These are phyloP conservation scores for Trichoderma atroviride DNA, from an alignment of 2,329 filamentous ascomycete genomes.

Conservation along the genomic window DNA sequence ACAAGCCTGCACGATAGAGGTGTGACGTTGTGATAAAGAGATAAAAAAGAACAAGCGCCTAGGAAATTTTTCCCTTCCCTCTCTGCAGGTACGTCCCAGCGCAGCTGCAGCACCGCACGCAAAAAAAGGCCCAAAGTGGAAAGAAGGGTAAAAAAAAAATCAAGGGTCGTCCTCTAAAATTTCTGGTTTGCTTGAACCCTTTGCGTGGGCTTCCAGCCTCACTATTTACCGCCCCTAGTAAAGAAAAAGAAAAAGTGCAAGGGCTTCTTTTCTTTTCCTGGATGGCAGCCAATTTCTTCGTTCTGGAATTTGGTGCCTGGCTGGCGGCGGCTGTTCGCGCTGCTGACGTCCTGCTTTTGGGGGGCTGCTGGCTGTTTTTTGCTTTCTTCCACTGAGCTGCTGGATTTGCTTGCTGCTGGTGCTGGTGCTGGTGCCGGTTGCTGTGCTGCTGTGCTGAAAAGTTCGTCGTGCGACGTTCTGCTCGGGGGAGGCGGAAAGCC, in stretches of 20 bases:
- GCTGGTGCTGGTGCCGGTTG: background rate
- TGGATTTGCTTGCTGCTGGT: background rate
- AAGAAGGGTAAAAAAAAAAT: background rate
- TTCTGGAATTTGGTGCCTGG: background rate
- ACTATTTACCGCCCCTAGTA: background rate
- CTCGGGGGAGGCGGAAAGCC: slow-evolving; percentile 38
- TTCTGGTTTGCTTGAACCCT: background rate
- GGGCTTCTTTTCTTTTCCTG: background rate
- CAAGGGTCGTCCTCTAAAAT: background rate
- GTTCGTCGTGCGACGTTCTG: slow-evolving; percentile 45
- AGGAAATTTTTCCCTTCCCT: background rate
- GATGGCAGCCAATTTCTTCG: background rate
- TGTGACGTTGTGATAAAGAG: background rate
- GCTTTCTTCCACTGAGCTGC: background rate
- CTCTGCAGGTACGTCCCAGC: slow-evolving; percentile 4
- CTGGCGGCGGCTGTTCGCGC: background rate
- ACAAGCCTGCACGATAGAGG: background rate
- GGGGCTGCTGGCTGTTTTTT: slow-evolving; percentile 2
- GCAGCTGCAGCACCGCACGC: slow-evolving; percentile 3
- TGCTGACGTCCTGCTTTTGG: slow-evolving; percentile 34
- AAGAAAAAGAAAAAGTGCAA: background rate
- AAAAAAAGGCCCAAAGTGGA: background rate
- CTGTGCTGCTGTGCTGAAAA: slow-evolving; percentile 48
- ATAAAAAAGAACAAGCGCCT: background rate
- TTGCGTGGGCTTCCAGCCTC: background rate